Base-by-base conservation (phyloP, 768 basidiomycete species). In the Mycena kentingensis region DNA sequence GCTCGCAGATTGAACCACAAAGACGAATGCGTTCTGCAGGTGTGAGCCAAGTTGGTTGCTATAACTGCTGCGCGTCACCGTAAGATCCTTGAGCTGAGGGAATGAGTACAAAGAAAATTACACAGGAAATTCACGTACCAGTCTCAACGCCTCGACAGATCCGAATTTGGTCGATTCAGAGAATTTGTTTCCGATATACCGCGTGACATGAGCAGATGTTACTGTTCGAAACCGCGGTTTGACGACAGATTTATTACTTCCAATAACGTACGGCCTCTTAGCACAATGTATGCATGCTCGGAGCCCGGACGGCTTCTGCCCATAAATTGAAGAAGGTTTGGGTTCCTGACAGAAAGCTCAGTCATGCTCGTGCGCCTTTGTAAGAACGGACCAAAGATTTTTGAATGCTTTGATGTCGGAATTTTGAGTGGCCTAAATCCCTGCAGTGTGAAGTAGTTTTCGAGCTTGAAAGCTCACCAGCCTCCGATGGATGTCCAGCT, bases 341-440 rank as follows among this genome's bases (percentile, higher is more conserved):
- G 15, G 15, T 55, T 44, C 54, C 54, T 55, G 21, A 25, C 3
- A 12, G 11, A 8, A 5, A 15, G 15, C 7, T 28, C 3, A 2
- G 19, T 21, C n/a, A 11, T n/a, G 39, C n/a, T 11, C 12, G 22
- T 19, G 21, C 11, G 47, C 35, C 19, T 3, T 2, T 34, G 48
- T 26, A 18, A 13, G 4, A 3, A 32, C 44, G 5, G 11, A 55
- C 54, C 54, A 55, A 42, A 38, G 18, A 28, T 35, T 21, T 26
- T 55, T 55, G 37, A 55, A 55, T 19, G 49, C 49, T 21, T 31
- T 46, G 36, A 51, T 50, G 42, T 55, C 54, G 7, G 18, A 32
- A 6, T 49, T 49, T 12, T 32, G 48, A 26, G 46, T 55, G 12
- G 39, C 36, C 54, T 55, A 26, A 35, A 5, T 4, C 32, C 11